Evolutionary conservation across 2,329 filamentous ascomycete species (phyloP).

Genomic region (Ceratocystis ficicola): DNA sequence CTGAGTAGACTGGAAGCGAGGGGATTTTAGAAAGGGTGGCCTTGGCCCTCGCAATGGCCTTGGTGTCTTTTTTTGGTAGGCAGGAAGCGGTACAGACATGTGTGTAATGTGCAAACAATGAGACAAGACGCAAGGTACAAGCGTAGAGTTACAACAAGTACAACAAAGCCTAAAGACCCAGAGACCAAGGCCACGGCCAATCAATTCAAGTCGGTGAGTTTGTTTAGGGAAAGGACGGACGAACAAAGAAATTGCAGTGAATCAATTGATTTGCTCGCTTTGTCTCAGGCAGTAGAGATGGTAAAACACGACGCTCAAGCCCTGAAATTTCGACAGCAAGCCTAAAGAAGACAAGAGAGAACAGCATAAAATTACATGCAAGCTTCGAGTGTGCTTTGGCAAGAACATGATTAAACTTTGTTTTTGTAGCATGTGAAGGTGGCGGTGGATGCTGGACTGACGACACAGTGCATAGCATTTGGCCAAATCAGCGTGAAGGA

Average conservation of each 20-base stretch:
- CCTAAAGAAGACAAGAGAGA: not conserved
- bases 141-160: no score
- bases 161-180: no score
- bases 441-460: conserved; percentile 5
- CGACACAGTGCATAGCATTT: conserved; percentile 5
- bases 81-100: no score
- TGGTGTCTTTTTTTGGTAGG: no score
- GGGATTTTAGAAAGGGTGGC: no score
- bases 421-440: conserved; percentile 3
- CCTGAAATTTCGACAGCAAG: not conserved
- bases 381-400: no score
- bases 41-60: no score
- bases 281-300: conserved; percentile 1
- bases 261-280: not conserved
- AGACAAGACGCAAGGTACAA: no score
- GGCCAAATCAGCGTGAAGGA: not conserved
- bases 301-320: not conserved
- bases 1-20: no score
- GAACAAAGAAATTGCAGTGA: not conserved
- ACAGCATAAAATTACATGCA: not conserved
- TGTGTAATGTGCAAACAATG: no score
- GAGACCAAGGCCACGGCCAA: no score
- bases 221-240: not conserved
- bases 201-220: not conserved
- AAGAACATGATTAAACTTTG: not conserved